Percentiles rank a stretch among this genome's conserved stretches.
Conservation (phyloP, 2,329 filamentous ascomycete genomes). For the Claviceps cyperi region DNA sequence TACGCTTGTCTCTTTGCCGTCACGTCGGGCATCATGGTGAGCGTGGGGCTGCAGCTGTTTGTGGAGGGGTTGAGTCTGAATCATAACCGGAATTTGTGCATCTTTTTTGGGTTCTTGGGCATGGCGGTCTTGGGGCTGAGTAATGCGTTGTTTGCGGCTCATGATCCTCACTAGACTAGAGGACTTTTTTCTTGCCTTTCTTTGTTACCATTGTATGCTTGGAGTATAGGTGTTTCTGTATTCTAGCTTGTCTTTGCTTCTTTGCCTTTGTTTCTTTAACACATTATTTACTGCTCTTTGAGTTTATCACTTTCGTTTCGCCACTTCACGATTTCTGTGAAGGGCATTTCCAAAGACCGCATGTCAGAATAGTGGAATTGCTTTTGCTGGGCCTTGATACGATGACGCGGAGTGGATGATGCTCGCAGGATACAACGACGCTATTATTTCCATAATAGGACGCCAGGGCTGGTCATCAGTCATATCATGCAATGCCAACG, state of each 20-base stretch:
- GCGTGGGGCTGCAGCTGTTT: conserved; percentile 79
- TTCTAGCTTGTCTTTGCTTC: neutral
- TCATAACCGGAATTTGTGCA: conserved; percentile 63
- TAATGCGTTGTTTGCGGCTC: conserved; percentile 60
- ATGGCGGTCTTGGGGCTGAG: conserved; percentile 81
- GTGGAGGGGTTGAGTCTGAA: conserved; percentile 73
- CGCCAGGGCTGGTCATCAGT: too few species aligned
- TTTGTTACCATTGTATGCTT: neutral
- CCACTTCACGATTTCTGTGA: too few species aligned
- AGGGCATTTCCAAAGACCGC: too few species aligned
- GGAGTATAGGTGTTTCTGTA: neutral
- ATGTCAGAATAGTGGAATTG: too few species aligned
- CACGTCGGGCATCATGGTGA: conserved; percentile 91
- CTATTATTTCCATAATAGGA: too few species aligned
- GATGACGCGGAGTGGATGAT: too few species aligned
- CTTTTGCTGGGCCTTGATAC: too few species aligned
- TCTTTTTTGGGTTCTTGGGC: conserved; percentile 66
- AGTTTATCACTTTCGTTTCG: too few species aligned
- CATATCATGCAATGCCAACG: too few species aligned
- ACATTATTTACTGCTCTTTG: too few species aligned
- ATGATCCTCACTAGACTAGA: conserved; percentile 12
- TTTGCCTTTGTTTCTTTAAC: neutral
- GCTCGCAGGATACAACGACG: too few species aligned
- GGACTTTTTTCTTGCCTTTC: neutral
- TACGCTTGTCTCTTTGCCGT: conserved; percentile 77